Base-by-base conservation (phyloP, 2,329 filamentous ascomycete species). In the Colletotrichum incanum region DNA sequence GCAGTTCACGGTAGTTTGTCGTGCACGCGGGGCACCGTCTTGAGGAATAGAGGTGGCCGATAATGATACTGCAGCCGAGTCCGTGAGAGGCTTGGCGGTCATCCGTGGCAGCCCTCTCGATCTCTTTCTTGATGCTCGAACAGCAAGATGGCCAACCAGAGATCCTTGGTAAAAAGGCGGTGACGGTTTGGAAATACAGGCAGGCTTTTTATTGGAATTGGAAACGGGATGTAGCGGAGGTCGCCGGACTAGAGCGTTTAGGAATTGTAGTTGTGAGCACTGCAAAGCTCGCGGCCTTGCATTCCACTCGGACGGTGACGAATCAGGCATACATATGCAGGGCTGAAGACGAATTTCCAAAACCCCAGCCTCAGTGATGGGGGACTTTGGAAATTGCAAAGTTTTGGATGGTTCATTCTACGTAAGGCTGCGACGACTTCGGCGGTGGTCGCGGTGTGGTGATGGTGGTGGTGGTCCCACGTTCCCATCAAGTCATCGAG, bases 381-480 rank as follows among this genome's bases (percentile, higher is more conserved):
- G 14, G 18, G 31, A 18, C 12, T 50, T 62, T 50, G 45, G n/a
- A 50, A 52, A 60, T 50, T 20, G 8, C 60, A 62, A 62, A 39
- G 12, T 11, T 34, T n/a, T 45, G 4, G 5, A 45, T 47, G 26
- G 11, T 23, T n/a, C 5, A 2, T 37, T 14, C 16, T 11, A 31
- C n/a, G 20, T 20, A 52, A 3, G 45, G 45, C 45, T 26, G 45
- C 43, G 43, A 12, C 3, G 43, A 47, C 41, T 20, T 11, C 23
- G n/a, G 26, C 31, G 12, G 28, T 31, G 56, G 14, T 20, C 8
- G 49, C 28, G 7, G 11, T 5, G 26, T 20, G 56, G 14, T 20
- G 23, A 26, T 52, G 16, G 9, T 11, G 26, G 18, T 60, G 41
- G 12, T 60, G 26, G 11, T 34, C 11, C 39, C 26, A 60, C 41